These are phyloP conservation scores for Salvia sclarea DNA, from an alignment of 305 asterid species.

Conservation along the genomic window DNA sequence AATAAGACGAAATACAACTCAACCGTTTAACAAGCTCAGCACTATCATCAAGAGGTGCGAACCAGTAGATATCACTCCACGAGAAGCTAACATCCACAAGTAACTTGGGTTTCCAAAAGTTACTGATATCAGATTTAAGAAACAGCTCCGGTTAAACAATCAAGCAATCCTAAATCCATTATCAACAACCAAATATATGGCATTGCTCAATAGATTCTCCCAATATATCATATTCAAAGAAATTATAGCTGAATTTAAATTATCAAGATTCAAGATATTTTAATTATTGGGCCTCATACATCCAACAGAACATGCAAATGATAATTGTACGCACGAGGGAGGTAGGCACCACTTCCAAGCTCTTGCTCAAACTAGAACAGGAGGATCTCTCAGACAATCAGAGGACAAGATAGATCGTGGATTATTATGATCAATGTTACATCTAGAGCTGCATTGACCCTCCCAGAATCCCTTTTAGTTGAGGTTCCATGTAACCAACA, in stretches of 20 bases:
- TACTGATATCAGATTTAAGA: no score
- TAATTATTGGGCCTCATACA: no score
- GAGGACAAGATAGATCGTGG: not conserved
- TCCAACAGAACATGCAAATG: not conserved
- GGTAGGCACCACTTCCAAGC: not conserved
- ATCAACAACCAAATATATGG: no score
- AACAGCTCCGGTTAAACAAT: no score
- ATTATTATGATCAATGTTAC: not conserved
- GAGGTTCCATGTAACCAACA: slow-evolving; percentile 30
- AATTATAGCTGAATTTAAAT: no score
- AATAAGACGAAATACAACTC: slow-evolving; percentile 7
- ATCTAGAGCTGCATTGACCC: slow-evolving; percentile 37
- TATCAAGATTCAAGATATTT: no score
- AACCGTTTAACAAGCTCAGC: slow-evolving; percentile 4
- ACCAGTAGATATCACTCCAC: slow-evolving; percentile 10
- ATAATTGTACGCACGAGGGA: not conserved
- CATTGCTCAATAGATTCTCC: no score
- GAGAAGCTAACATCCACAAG: slow-evolving; percentile 9
- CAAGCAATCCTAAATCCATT: no score
- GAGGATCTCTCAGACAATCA: not conserved
- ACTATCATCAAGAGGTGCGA: slow-evolving; percentile 9
- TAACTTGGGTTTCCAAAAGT: no score
- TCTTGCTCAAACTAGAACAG: not conserved
- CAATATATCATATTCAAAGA: no score
- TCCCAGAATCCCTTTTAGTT: slow-evolving; percentile 32